Percentiles rank a stretch among this genome's conserved stretches.
Evolutionary conservation across 306 rosid species (phyloP).

Genomic region (Mimosa bimucronata): DNA sequence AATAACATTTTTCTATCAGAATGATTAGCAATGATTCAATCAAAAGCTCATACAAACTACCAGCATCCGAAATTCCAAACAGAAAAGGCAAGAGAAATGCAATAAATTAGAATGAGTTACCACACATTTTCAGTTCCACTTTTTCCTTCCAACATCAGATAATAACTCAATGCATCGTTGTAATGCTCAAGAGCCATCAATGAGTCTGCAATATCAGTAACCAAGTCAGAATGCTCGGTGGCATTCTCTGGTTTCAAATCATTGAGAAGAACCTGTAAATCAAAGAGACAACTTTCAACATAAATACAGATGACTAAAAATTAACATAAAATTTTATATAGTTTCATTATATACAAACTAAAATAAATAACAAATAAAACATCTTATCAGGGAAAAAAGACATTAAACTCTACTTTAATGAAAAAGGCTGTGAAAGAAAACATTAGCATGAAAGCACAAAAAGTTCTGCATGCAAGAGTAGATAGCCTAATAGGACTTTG

Average conservation of each 20-base stretch:
- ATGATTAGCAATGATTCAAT: slow-evolving; percentile 10
- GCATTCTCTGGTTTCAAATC: slow-evolving; percentile 60
- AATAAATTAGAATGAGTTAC: slow-evolving; percentile 32
- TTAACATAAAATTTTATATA: slow-evolving; percentile 23
- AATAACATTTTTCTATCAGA: neutral
- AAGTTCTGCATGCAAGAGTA: neutral
- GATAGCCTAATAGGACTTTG: slow-evolving; percentile 5
- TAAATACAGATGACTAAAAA: slow-evolving; percentile 31
- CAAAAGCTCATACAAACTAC: slow-evolving; percentile 23
- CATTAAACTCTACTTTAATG: neutral
- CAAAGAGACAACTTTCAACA: slow-evolving; percentile 36
- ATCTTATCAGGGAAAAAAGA: neutral
- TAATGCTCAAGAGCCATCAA: slow-evolving; percentile 67
- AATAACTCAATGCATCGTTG: slow-evolving; percentile 70
- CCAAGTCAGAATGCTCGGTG: slow-evolving; percentile 50
- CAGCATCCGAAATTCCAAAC: slow-evolving; percentile 15
- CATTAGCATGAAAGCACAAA: neutral
- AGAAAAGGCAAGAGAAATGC: slow-evolving; percentile 24
- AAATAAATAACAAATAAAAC: neutral
- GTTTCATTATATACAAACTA: neutral
- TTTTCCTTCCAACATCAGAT: slow-evolving; percentile 61
- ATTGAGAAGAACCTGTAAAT: slow-evolving; percentile 55
- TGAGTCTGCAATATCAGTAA: slow-evolving; percentile 68
- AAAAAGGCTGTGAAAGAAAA: neutral
- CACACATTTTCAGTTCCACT: slow-evolving; percentile 56